phyloP scores from a whole-genome alignment of 2,329 filamentous ascomycete genomes.

The Knoxdaviesia capensis region DNA sequence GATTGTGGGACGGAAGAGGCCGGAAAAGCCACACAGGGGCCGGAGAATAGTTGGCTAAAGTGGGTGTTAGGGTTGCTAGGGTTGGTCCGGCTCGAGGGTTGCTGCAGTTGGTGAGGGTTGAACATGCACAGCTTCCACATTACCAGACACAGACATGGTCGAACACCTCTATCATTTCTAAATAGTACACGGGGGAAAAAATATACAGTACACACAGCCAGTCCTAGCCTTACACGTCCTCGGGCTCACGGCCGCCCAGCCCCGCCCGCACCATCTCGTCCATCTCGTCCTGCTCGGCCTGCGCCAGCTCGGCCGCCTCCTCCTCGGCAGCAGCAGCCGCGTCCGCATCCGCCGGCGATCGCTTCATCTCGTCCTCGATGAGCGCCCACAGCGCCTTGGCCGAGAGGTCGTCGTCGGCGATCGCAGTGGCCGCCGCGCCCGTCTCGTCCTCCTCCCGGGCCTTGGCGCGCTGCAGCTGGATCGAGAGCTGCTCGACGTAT shows the following conservation, averaged over 20 bases:
- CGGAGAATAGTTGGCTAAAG: neutral
- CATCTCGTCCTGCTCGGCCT: neutral
- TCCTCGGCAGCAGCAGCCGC: no score
- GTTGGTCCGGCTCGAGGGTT: no score
- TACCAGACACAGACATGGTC: neutral
- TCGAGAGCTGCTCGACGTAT: neutral
- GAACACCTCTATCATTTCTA: neutral
- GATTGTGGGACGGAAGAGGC: neutral
- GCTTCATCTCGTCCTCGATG: neutral
- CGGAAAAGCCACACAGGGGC: neutral
- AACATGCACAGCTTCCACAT: neutral
- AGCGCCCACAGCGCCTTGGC: neutral
- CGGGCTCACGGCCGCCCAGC: neutral
- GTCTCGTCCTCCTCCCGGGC: neutral
- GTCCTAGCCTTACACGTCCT: neutral
- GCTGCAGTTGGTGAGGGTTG: no score
- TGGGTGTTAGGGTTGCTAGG: neutral
- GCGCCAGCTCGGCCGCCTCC: no score
- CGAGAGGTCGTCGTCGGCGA: neutral
- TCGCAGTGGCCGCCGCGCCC: neutral
- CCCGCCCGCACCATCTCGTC: neutral
- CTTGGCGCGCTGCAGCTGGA: slow-evolving; percentile 1
- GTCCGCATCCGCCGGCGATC: no score
- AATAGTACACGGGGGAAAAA: neutral
- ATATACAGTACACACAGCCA: neutral